Percentiles rank a stretch among this genome's conserved stretches.
These are phyloP conservation scores for Perilla frutescens DNA, from an alignment of 257 asterid genomes.

Conservation along the genomic window DNA sequence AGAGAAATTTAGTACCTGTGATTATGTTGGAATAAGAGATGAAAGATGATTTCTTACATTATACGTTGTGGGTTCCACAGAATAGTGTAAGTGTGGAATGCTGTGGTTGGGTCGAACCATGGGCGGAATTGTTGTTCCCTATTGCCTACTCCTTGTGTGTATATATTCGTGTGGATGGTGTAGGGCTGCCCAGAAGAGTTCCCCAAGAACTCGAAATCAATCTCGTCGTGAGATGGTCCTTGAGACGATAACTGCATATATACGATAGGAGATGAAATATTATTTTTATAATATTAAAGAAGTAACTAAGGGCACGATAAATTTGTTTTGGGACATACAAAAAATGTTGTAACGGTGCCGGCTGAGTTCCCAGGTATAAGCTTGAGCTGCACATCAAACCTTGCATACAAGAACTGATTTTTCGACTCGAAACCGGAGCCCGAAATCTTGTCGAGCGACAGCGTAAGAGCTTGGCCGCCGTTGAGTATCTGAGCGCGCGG, in stretches of 20 bases:
- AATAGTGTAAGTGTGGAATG: conserved; percentile 67
- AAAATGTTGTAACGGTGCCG: conserved; percentile 78
- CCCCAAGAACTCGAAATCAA: conserved; percentile 71
- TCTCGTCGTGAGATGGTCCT: conserved; percentile 62
- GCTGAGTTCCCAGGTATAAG: conserved; percentile 70
- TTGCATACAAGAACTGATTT: conserved; percentile 46
- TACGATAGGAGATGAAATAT: neutral
- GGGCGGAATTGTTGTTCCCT: conserved; percentile 70
- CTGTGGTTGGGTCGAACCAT: conserved; percentile 66
- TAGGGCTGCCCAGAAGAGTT: conserved; percentile 60
- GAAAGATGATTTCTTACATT: conserved; percentile 39
- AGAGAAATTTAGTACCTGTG: too few species aligned
- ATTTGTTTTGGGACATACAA: conserved; percentile 38
- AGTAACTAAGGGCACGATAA: too few species aligned
- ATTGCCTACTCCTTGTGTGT: conserved; percentile 51
- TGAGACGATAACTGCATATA: conserved; percentile 51
- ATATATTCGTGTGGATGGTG: conserved; percentile 64
- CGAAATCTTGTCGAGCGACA: conserved; percentile 60
- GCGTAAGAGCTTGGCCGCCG: conserved; percentile 53
- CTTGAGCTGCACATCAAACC: conserved; percentile 69
- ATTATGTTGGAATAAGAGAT: too few species aligned
- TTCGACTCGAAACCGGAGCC: conserved; percentile 76
- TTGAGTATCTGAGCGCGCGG: conserved; percentile 45
- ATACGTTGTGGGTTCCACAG: conserved; percentile 61
- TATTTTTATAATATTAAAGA: neutral